Evolutionary conservation across 2,329 filamentous ascomycete species (phyloP).

Genomic region (Hypoxylon sp.): DNA sequence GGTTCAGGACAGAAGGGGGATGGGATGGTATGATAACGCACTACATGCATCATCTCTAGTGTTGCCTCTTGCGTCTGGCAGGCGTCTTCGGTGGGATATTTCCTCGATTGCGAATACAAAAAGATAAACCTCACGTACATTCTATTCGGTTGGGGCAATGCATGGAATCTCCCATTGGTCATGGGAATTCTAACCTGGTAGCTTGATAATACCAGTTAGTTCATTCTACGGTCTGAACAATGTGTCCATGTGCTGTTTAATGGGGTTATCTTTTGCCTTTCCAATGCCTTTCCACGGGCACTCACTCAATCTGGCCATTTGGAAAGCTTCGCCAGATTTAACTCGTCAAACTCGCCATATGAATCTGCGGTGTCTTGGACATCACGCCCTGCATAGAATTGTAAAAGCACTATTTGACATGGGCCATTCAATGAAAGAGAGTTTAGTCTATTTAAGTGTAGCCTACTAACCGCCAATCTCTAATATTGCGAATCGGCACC

Average conservation of each 20-base stretch:
- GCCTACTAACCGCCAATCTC: conserved; percentile 21
- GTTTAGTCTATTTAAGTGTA: conserved; percentile 32
- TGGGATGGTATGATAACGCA: conserved; percentile 6
- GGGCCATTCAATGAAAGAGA: conserved; percentile 8
- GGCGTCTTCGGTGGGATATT: conserved; percentile 55
- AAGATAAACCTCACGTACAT: conserved; percentile 32
- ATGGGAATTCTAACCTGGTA: conserved; percentile 53
- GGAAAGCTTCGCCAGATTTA: background rate
- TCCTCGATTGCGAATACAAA: conserved; percentile 50
- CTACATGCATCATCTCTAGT: conserved; percentile 35
- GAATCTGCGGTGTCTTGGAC: too few relatives aligned
- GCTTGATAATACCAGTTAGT: conserved; percentile 54
- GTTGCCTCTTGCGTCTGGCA: conserved; percentile 48
- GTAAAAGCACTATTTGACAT: background rate
- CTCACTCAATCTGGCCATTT: background rate
- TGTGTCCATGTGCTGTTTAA: background rate
- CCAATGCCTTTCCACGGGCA: background rate
- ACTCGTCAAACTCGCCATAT: background rate
- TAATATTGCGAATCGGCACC: conserved; percentile 1
- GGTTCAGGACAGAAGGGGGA: conserved; percentile 28
- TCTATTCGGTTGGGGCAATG: conserved; percentile 50
- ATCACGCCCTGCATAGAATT: background rate
- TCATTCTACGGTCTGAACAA: conserved; percentile 47
- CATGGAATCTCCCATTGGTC: conserved; percentile 51
- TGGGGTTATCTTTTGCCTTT: background rate